Evolutionary conservation across 805 yeast genomes (phyloP).

Genomic region (Zygoascus biomembranicola): DNA sequence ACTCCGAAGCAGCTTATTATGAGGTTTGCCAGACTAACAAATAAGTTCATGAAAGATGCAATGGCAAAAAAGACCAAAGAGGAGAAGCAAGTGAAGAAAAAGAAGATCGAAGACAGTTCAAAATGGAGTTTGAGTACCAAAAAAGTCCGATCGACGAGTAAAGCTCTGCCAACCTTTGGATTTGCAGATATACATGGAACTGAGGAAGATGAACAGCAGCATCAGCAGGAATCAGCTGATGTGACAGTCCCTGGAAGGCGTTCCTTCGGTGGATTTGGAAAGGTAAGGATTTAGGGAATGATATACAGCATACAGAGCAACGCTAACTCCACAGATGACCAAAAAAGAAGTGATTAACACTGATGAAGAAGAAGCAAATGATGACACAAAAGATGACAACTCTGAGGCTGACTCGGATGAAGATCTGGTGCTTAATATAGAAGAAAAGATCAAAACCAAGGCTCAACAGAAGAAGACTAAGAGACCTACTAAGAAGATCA

Average conservation of each 20-base stretch:
- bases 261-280: constrained; percentile 16
- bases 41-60: constrained; percentile 24
- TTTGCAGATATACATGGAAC: constrained; percentile 8
- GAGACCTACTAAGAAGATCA: not conserved
- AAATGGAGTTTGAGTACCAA: constrained; percentile 15
- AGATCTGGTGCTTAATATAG: not conserved
- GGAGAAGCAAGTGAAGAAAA: constrained; percentile 19
- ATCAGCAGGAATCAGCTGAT: not conserved
- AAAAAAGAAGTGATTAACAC: not conserved
- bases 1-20: constrained; percentile 16
- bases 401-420: not conserved
- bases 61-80: constrained; percentile 27
- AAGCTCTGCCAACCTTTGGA: constrained; percentile 2
- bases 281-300: not conserved
- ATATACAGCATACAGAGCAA: not conserved
- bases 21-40: constrained; percentile 10
- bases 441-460: not conserved
- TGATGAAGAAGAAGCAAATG: not conserved
- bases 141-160: not conserved
- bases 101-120: constrained; percentile 19
- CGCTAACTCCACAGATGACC: not conserved
- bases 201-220: not conserved
- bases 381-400: not conserved
- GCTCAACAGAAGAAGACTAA: not conserved
- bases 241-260: constrained; percentile 18